Evolutionary conservation across 23 red algal species (phyloP).

Genomic region (Gracilaria domingensis): DNA sequence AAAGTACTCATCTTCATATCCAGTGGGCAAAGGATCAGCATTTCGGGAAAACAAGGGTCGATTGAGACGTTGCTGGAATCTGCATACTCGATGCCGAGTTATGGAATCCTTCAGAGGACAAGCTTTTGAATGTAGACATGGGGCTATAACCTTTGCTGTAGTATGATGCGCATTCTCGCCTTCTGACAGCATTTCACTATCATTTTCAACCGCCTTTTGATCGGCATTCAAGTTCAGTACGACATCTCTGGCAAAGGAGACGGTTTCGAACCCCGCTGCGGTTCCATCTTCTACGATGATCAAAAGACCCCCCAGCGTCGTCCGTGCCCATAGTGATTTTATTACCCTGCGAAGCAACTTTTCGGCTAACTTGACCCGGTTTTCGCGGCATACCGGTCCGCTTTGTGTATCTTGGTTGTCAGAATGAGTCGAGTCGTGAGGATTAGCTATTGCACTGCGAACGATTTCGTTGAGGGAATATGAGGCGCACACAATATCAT

Average conservation of each 20-base stretch:
- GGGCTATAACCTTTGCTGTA: conserved; percentile 48
- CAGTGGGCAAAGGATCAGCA: conserved; percentile 32
- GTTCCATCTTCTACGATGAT: conserved; percentile 73
- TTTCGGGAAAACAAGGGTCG: conserved; percentile 51
- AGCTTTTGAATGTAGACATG: conserved; percentile 67
- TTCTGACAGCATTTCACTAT: neutral
- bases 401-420: neutral
- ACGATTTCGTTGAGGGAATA: conserved; percentile 67
- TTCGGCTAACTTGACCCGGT: conserved; percentile 39
- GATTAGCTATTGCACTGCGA: conserved; percentile 41
- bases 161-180: neutral
- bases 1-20: conserved; percentile 69
- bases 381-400: neutral
- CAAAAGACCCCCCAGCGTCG: conserved; percentile 31
- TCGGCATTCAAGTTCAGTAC: conserved; percentile 11
- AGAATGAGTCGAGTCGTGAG: neutral
- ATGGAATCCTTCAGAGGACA: conserved; percentile 62
- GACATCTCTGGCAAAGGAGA: conserved; percentile 45
- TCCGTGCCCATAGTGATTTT: conserved; percentile 44
- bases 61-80: conserved; percentile 70
- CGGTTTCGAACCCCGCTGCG: conserved; percentile 68
- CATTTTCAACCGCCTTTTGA: neutral
- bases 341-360: conserved; percentile 41
- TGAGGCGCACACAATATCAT: conserved; percentile 59
- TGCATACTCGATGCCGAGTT: conserved; percentile 63